phyloP scores from a whole-genome alignment of 2,329 filamentous ascomycete genomes.

The Sporothrix sp. region DNA sequence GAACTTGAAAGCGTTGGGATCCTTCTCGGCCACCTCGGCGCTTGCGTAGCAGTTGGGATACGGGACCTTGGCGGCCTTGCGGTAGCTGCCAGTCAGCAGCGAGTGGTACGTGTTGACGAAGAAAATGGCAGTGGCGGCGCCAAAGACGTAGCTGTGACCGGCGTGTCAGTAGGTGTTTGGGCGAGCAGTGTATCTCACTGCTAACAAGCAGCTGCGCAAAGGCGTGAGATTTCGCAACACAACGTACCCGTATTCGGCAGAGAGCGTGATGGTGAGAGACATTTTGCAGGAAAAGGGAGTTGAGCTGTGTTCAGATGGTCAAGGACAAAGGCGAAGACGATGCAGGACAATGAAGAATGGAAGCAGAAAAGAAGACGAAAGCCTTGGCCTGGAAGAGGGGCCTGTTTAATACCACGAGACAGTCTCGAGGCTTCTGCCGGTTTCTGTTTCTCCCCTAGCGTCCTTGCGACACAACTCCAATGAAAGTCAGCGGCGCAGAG shows the following conservation, averaged over 20 bases:
- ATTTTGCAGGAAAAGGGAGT: not conserved
- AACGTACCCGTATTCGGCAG: conserved; percentile 15
- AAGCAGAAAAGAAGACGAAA: not conserved
- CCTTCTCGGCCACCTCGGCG: conserved; percentile 43
- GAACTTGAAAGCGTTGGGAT: conserved; percentile 46
- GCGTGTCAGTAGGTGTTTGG: not conserved
- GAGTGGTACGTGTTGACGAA: conserved; percentile 48
- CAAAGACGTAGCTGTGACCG: conserved; percentile 50
- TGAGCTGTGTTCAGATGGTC: too few species aligned
- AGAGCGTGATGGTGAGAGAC: conserved; percentile 13
- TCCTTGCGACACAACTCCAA: too few species aligned
- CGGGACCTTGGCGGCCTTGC: conserved; percentile 42
- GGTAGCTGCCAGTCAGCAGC: conserved; percentile 36
- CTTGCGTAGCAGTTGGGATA: conserved; percentile 51
- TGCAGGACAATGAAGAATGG: not conserved
- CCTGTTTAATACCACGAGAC: not conserved
- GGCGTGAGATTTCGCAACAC: too few species aligned
- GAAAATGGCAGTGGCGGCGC: conserved; percentile 45
- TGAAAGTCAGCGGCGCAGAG: not conserved
- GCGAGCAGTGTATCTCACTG: too few species aligned
- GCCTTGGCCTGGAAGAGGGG: not conserved
- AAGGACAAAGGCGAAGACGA: not conserved
- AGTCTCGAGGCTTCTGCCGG: too few species aligned
- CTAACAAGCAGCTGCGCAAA: too few species aligned
- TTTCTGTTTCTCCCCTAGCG: not conserved